A percentile compares a stretch with the other conserved stretches of the same genome.
Evolutionary conservation across 148 eudicot species (phyloP).

Genomic region (Beta vulgaris): DNA sequence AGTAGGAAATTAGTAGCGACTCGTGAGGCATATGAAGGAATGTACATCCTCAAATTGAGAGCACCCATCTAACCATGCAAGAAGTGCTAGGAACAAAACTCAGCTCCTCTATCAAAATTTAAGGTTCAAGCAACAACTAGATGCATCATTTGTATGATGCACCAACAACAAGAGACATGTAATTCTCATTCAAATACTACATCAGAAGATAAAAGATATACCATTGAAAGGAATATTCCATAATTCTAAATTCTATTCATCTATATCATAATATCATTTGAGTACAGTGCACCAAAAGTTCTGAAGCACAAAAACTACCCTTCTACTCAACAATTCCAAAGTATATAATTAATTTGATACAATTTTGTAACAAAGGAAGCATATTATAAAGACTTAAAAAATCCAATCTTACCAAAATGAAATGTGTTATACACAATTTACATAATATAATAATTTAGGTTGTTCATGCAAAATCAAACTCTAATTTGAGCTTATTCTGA

Average conservation of each 20-base stretch:
- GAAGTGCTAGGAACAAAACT: neutral
- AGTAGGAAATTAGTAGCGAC: neutral
- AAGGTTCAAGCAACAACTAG: neutral
- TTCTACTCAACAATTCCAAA: constrained; percentile 8
- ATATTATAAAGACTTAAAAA: constrained; percentile 8
- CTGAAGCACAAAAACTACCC: constrained; percentile 16
- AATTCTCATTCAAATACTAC: neutral
- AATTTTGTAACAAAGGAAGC: neutral
- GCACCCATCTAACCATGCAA: neutral
- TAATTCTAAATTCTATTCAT: constrained; percentile 16
- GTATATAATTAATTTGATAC: neutral
- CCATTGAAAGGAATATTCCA: too few relatives aligned
- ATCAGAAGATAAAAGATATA: too few relatives aligned
- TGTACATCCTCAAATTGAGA: neutral
- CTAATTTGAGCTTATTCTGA: too few relatives aligned
- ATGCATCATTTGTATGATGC: neutral
- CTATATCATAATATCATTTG: constrained; percentile 4
- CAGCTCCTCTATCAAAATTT: neutral
- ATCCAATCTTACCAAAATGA: neutral
- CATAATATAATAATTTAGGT: too few relatives aligned
- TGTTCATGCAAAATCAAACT: too few relatives aligned
- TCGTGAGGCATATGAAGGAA: too few relatives aligned
- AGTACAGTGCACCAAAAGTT: constrained; percentile 16
- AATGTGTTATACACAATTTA: too few relatives aligned
- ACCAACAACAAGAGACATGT: too few relatives aligned